Evolutionary conservation across 805 yeast genomes (phyloP), one percentile per base, ranked within the genome.

Genomic region (Ogataea dorogensis): DNA sequence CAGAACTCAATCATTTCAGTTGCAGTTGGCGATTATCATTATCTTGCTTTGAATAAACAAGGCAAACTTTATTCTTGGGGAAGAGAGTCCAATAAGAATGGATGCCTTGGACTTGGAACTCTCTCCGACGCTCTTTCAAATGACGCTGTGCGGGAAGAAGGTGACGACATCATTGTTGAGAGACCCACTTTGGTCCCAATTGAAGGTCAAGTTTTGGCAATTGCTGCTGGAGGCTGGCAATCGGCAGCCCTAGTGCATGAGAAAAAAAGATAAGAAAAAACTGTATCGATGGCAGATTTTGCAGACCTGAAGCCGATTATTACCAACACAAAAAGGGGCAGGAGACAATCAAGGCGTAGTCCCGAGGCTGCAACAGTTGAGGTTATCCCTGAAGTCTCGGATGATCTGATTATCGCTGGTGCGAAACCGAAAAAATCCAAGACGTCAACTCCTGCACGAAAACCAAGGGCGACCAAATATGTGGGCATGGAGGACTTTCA

Each of bases 191-290:
- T 51, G 29, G 59, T 75, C 5, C 46, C 58, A 2, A 38, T 65
- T 1, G 56, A 59, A 4, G 75, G 75, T 3, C 60, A 62, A 20
- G 77, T 81, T 52, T 56, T 81, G 14, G 78, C 79, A 0, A 70
- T 82, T 21, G 72, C 84, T 2, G 86, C 89, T 5, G 80, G 79
- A 11, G 94, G 93, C 2, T 84, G 91, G 91, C 93, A 84, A 40
- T 73, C 86, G 5, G 77, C 80, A 28, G 88, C 87, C 1, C 63
- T 84, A 34, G 63, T 76, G 11, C 41, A 45, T 24, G 33, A 35
- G 29, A 35, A 29, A 15, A 25, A 27, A 25, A 31, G 37, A 40
- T 17, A 31, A 31, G 35, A 39, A 33, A 33, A 38, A 28, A 15
- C 18, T 25, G 21, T 12, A 28, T 19, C 22, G 10, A 50, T 50